These are phyloP conservation scores for Sisymbrium altissimum DNA, from an alignment of 345 rosid species.

Conservation along the genomic window DNA sequence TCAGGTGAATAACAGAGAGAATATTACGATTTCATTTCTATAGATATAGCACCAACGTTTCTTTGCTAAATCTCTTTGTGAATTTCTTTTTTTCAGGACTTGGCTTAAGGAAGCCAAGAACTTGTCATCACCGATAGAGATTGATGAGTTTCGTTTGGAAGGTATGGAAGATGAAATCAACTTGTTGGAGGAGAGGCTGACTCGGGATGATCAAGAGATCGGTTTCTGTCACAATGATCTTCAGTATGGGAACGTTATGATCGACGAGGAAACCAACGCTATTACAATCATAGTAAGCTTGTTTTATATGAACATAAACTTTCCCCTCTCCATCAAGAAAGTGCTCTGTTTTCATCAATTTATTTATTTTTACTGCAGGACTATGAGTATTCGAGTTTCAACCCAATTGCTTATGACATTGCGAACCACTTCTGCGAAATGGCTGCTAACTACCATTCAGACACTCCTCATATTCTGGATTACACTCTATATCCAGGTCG, in stretches of 20 bases:
- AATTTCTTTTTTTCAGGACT: constrained; percentile 31
- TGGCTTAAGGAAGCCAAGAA: constrained; percentile 64
- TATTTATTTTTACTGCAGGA: constrained; percentile 43
- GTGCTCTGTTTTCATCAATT: background rate
- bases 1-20: constrained; percentile 46
- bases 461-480: constrained; percentile 80
- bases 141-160: constrained; percentile 51
- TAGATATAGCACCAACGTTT: background rate
- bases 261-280: constrained; percentile 76
- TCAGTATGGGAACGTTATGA: constrained; percentile 96
- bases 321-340: background rate
- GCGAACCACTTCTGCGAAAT: constrained; percentile 98
- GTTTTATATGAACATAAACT: background rate
- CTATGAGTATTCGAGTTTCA: constrained; percentile 87
- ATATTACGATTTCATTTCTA: background rate
- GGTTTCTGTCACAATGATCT: constrained; percentile 97
- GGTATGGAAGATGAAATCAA: constrained; percentile 54
- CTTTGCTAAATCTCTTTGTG: background rate
- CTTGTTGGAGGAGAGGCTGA: constrained; percentile 50
- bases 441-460: constrained; percentile 89
- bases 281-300: constrained; percentile 76
- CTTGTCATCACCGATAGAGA: constrained; percentile 47
- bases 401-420: constrained; percentile 83
- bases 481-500: constrained; percentile 71
- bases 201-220: constrained; percentile 46